These are phyloP conservation scores for Physaria fendleri DNA, from an alignment of 345 rosid species.

Conservation along the genomic window DNA sequence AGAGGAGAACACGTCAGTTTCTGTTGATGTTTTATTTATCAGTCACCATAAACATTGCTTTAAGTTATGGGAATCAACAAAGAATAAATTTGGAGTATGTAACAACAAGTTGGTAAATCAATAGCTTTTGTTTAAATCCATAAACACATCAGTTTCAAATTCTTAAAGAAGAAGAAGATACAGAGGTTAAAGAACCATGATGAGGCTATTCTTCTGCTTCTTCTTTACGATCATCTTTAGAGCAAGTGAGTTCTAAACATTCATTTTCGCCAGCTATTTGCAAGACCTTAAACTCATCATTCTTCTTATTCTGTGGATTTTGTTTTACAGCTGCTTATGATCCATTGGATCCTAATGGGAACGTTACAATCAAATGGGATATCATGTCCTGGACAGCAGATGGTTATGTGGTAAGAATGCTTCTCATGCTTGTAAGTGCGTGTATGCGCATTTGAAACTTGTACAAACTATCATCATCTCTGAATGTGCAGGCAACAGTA, in stretches of 20 bases:
- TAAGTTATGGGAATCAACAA: conserved; percentile 42
- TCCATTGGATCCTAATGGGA: conserved; percentile 85
- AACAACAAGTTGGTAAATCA: conserved; percentile 56
- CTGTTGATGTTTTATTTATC: conserved; percentile 22
- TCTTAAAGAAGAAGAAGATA: conserved; percentile 3
- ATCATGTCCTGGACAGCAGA: conserved; percentile 80
- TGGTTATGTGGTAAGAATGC: conserved; percentile 66
- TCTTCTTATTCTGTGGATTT: neutral
- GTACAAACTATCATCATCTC: conserved; percentile 8
- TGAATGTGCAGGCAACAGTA: conserved; percentile 52
- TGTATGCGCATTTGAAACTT: neutral
- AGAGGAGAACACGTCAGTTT: conserved; percentile 26
- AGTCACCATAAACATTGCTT: conserved; percentile 50
- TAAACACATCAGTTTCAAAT: conserved; percentile 4
- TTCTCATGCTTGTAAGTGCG: neutral
- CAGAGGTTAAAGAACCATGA: conserved; percentile 11
- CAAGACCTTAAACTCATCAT: neutral
- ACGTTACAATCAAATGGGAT: conserved; percentile 86
- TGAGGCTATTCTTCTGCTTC: conserved; percentile 38
- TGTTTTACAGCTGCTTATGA: conserved; percentile 70
- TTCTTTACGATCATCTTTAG: conserved; percentile 38
- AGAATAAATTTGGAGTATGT: conserved; percentile 24
- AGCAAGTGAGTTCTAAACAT: conserved; percentile 34
- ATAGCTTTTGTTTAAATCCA: conserved; percentile 18
- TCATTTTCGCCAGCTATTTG: neutral